Evolutionary conservation across 805 yeast species (phyloP), one percentile per base, ranked within the genome.

Genomic region (Cyberlindnera euphorbiae): DNA sequence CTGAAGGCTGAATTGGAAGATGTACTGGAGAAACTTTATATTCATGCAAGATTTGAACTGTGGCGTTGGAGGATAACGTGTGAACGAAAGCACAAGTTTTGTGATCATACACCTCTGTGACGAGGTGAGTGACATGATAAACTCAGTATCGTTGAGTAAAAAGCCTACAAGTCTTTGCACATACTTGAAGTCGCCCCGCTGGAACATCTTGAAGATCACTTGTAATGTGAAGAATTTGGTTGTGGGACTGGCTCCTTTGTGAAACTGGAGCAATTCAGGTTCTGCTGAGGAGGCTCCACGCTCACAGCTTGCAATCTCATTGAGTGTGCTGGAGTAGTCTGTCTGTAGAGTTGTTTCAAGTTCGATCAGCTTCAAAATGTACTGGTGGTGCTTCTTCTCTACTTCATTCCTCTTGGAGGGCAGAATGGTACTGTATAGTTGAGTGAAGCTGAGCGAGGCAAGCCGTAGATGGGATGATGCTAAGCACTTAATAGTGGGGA

Each of bases 291-390:
- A 25, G 5, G 11, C 19, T 10, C 17, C n/a, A 11, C 12, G 19
- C 24, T 38, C 35, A 8, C 36, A 33, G 24, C 26, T 30, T 26
- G 35, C 25, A 11, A 44, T 30, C 36, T 44, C 42, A 9, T 16
- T 28, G 23, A 44, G 8, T 10, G 38, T 6, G 10, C 16, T 4
- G 4, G 32, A 13, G 32, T 28, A 45, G 29, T 44, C 44, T 1
- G 38, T 18, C 5, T 35, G 27, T 3, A 46, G 26, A 6, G 26
- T 8, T 8, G 32, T 25, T 17, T 53, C 59, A 5, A 54, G 30
- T 11, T 53, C 58, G 9, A 54, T 38, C 17, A 52, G 36, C 28
- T 39, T 48, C 23, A 52, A 32, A 8, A 53, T 47, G 28, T 37
- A 52, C 4, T 23, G 26, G 24, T 50, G 50, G 33, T 52, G 56